Conservation (phyloP, 2,329 filamentous ascomycete species). For the Neobulgaria alba region DNA sequence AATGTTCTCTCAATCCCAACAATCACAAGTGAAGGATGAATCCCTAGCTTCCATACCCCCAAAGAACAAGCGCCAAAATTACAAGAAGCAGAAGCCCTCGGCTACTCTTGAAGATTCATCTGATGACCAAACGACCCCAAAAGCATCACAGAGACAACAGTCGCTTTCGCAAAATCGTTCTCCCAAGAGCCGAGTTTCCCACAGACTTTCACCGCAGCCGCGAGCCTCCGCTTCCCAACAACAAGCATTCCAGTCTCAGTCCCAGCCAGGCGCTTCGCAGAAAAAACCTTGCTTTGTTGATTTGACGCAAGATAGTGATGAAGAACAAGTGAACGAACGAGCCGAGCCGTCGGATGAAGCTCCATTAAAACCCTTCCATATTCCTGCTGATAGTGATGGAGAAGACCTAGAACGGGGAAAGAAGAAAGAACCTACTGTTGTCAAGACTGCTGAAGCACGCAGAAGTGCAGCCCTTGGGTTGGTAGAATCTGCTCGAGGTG, state of each 20-base stretch:
- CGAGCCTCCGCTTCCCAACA: background rate
- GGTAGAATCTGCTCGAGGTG: no score
- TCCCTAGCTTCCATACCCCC: slow-evolving; percentile 10
- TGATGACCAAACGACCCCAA: slow-evolving; percentile 16
- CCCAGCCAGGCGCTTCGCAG: no score
- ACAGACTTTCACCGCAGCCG: background rate
- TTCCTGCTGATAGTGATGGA: slow-evolving; percentile 6
- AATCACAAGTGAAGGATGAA: slow-evolving; percentile 19
- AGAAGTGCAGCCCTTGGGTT: no score
- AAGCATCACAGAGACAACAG: slow-evolving; percentile 12
- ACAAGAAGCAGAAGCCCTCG: background rate
- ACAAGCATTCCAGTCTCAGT: background rate
- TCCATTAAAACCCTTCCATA: no score
- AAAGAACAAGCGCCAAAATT: slow-evolving; percentile 5
- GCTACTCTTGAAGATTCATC: slow-evolving; percentile 7
- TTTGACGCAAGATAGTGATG: no score
- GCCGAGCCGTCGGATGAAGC: no score
- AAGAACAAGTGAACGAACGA: no score
- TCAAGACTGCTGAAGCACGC: no score
- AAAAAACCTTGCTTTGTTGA: no score
- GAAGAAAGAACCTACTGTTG: slow-evolving; percentile 11
- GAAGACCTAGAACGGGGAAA: slow-evolving; percentile 9
- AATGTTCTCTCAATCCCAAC: slow-evolving; percentile 20
- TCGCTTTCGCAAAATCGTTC: slow-evolving; percentile 1
- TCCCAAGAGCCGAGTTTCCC: slow-evolving; percentile 4